phyloP scores from a whole-genome alignment of 371 early-diverging fungal species.

The Smittium mucronatum region DNA sequence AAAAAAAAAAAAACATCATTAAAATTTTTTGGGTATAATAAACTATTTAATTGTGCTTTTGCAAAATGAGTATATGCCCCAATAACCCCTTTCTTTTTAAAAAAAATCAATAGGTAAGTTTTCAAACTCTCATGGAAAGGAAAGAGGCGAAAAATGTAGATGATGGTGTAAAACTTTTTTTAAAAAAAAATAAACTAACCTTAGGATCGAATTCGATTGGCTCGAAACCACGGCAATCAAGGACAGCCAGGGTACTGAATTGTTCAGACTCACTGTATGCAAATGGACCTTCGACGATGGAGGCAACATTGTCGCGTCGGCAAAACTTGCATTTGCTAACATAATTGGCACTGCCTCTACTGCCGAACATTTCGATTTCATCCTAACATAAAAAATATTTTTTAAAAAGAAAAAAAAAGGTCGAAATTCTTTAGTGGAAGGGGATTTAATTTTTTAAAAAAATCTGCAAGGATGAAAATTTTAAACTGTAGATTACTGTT shows the following conservation, averaged over 20 bases:
- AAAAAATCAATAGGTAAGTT: too few species aligned
- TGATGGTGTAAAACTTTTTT: not conserved
- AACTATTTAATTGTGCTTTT: too few species aligned
- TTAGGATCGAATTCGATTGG: conserved; percentile 65
- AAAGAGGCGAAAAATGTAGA: not conserved
- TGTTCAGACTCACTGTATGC: conserved; percentile 47
- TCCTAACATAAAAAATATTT: conserved; percentile 18
- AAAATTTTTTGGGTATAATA: too few species aligned
- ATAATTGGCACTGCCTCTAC: conserved; percentile 72
- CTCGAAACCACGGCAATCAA: conserved; percentile 82
- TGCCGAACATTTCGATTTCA: conserved; percentile 30
- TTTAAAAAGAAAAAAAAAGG: too few species aligned
- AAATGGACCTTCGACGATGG: conserved; percentile 32
- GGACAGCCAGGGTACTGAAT: conserved; percentile 46
- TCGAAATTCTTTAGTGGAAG: not conserved
- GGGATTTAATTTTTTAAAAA: not conserved
- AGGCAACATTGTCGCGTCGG: conserved; percentile 59
- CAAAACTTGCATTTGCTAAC: conserved; percentile 90
- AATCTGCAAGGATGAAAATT: not conserved
- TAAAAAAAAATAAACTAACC: conserved; percentile 33
- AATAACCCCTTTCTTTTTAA: too few species aligned
- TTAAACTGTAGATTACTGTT: conserved; percentile 38
- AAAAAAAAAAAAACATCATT: too few species aligned
- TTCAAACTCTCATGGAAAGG: not conserved
- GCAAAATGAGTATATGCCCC: not conserved